A percentile compares a stretch with the other conserved stretches of the same genome.
phyloP scores from a whole-genome alignment of 768 basidiomycete species.

The Kwoniella sp. region DNA sequence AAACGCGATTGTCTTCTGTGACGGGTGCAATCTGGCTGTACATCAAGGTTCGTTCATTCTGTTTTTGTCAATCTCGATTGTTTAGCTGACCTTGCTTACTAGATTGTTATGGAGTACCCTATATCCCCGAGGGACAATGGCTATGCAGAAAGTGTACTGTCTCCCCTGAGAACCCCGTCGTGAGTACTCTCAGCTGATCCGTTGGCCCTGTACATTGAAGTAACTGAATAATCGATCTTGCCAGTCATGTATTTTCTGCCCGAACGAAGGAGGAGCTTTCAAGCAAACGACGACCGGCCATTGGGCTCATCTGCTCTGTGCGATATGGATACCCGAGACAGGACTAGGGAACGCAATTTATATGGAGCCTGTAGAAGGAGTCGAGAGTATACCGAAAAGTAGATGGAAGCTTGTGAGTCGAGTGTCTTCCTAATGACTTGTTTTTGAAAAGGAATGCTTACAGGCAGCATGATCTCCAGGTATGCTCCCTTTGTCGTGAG shows the following conservation, averaged over 20 bases:
- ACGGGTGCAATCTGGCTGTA: constrained; percentile 98
- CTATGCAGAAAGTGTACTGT: constrained; percentile 97
- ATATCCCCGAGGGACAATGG: constrained; percentile 99
- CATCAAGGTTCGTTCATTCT: constrained; percentile 75
- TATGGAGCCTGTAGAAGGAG: constrained; percentile 95
- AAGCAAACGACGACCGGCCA: constrained; percentile 90
- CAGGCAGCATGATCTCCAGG: constrained; percentile 55
- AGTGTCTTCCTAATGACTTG: neutral
- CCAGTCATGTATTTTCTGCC: constrained; percentile 91
- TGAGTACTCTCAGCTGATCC: constrained; percentile 57
- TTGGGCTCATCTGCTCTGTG: constrained; percentile 95
- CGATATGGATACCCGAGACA: constrained; percentile 96
- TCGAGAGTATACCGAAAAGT: constrained; percentile 82
- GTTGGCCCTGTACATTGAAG: neutral
- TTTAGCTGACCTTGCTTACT: neutral
- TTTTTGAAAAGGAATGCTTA: too few relatives aligned
- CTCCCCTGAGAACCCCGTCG: constrained; percentile 93
- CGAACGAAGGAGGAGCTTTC: constrained; percentile 95
- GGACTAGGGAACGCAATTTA: constrained; percentile 90
- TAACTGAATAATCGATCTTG: constrained; percentile 5
- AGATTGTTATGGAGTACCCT: constrained; percentile 99
- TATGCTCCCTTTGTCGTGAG: constrained; percentile 66
- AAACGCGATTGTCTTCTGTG: constrained; percentile 98
- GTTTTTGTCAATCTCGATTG: neutral
- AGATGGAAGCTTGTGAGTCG: constrained; percentile 86